Evolutionary conservation across 2,329 filamentous ascomycete species (phyloP), one percentile per base, ranked within the genome.

Genomic region (Bipolaris zeicola): DNA sequence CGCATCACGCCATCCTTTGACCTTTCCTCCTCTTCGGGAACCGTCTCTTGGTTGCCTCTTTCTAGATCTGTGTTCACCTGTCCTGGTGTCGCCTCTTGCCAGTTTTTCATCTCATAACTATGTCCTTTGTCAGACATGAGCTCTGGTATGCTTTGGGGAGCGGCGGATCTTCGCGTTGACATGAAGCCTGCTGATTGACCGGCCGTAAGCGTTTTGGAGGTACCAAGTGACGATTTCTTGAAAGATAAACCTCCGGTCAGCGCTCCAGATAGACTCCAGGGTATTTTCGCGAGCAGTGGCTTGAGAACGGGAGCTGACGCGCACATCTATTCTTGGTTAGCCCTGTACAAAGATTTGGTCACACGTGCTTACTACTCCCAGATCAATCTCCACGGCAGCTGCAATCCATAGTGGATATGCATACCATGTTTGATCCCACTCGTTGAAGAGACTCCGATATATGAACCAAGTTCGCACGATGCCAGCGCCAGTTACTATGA

Each of bases 331-430:
- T 33, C 13, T 24, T 6, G 8, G 41, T 60, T 10, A 59, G 52
- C 16, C 14, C 20, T 5, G 11, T 16, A 6, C 10, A 7, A 43
- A 7, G 13, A 5, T 0, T 26, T 4, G 28, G 8, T 34, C 44
- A 26, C 48, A 36, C 34, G 1, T 10, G 73, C 77, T 65, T 63
- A 80, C 77, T n/a, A 81, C 74, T 8, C 77, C 79, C 6, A 81
- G 57, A 55, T 81, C 78, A 7, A 81, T 77, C 60, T 81, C 79
- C 2, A 81, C 74, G 0, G 77, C 75, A 4, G 79, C 78, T 41
- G 73, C 73, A n/a, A 81, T 80, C 77, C 79, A 81, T 0, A 81
- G 64, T 5, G 77, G 77, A 66, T 78, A 80, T 4, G 76, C 70
- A 50, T 72, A 77, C 79, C 79, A 81, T 2, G 78, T 79, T 51